Evolutionary conservation across 179 eudicot genomes (phyloP), one percentile per base, ranked within the genome.

Genomic region (Carnegiea gigantea): DNA sequence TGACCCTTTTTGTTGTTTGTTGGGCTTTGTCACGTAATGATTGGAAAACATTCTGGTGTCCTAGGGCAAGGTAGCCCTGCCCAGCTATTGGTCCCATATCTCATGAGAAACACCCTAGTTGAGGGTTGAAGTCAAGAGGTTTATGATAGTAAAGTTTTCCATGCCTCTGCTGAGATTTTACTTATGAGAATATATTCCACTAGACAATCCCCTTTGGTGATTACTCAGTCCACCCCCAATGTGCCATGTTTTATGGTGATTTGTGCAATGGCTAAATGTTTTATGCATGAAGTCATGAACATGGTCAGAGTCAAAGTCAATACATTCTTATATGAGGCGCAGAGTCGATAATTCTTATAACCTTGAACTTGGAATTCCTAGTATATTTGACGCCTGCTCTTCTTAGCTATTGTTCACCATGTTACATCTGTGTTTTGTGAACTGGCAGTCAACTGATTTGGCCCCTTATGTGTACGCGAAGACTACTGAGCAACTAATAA

Each of bases 401-500:
- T 40, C 44, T 5, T 24, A 18, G 7, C 71, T 23, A 70, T 6
- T 70, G 33, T 18, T 36, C 23, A 17, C 20, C 46, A 14, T 14
- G 40, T 36, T 68, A 36, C n/a, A 36, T 30, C 46, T 36, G 21
- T 30, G 73, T 36, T 36, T 12, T 5, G 46, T 30, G 3, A 70
- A 5, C 0, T 17, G 0, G 73, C 73, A 70, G 11, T 18, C 6
- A 70, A 36, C 15, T 30, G 13, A 33, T 36, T 30, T 70, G 20
- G 46, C n/a, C 28, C 46, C 23, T 33, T 36, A 36, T 26, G 6
- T 33, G 24, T 68, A 30, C 5, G 11, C 0, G 65, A 60, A 62
- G 23, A n/a, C 28, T 70, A 54, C n/a, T 10, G 36, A 51, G 82
- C 64, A 79, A 46, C 75, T 77, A n/a, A 65, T 62, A 30, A 70